phyloP scores from a whole-genome alignment of 352 stramenopile genomes.

The Pythium myriotylum region DNA sequence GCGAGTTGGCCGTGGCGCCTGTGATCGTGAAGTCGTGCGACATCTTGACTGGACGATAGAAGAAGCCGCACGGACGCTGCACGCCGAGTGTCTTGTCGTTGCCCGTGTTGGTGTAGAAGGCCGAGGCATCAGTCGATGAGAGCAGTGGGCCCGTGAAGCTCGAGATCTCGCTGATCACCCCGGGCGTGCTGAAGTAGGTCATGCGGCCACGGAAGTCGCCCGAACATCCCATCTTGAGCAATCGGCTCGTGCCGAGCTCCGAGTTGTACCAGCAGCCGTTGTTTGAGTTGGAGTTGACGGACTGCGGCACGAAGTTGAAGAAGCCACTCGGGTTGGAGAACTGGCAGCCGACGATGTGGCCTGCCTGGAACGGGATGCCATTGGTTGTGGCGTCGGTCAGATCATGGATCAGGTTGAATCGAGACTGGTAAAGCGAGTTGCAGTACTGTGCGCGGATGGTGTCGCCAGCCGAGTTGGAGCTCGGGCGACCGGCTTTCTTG shows the following conservation, averaged over 20 bases:
- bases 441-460: constrained; percentile 41
- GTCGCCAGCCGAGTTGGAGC: constrained; percentile 24
- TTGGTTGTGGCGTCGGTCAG: constrained; percentile 30
- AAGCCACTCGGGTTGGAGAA: constrained; percentile 42
- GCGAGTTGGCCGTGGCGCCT: constrained; percentile 18
- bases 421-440: constrained; percentile 32
- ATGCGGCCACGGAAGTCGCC: constrained; percentile 26
- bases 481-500: constrained; percentile 26
- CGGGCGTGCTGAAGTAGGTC: constrained; percentile 28
- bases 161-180: constrained; percentile 30
- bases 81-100: constrained; percentile 25
- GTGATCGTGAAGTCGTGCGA: constrained; percentile 37
- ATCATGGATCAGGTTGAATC: constrained; percentile 37
- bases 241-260: constrained; percentile 29
- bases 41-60: constrained; percentile 40
- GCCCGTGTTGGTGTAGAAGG: constrained; percentile 31
- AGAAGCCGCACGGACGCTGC: constrained; percentile 36
- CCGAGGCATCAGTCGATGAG: constrained; percentile 11
- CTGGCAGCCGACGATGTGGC: constrained; percentile 37
- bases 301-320: constrained; percentile 44
- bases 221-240: constrained; percentile 42
- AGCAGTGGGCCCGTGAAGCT: constrained; percentile 28
- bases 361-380: constrained; percentile 33
- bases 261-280: constrained; percentile 47
- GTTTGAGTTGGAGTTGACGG: constrained; percentile 36